Evolutionary conservation across 805 yeast genomes (phyloP), one percentile per base, ranked within the genome.

Genomic region (Crinitomyces ghanaensis): DNA sequence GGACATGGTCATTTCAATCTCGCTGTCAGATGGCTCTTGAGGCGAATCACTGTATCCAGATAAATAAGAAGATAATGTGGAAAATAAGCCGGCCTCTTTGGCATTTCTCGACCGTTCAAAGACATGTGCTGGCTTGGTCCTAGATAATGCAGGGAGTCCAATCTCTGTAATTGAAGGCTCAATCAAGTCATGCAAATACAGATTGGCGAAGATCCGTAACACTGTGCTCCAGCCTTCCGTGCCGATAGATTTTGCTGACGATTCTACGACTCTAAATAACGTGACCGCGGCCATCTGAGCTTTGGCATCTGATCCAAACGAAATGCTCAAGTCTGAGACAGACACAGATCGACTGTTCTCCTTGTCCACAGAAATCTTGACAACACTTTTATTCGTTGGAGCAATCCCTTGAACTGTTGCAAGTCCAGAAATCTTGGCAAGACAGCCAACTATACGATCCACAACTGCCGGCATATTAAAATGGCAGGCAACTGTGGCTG

Each of bases 21-120:
- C 96, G 49, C 83, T 94, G 36, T 82, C 93, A 2, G 93, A 72
- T 8, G 99, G 99, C 54, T 88, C 97, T 1, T 79, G 77, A 3
- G 81, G 74, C 34, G 83, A 93, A 48, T 85, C 96, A 1, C 78
- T 65, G 37, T 77, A 71, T 13, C 96, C 91, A 42, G 91, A 82
- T 56, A 91, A 68, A 49, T 85, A 88, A 0, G 95, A 83, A 1
- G 96, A 85, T 46, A 91, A 77, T 0, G 97, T 81, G 1, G 94
- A 81, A 35, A 91, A 70, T n/a, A 91, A 51, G 2, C 97, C 84
- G 7, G 66, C 41, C 21, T 77, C 93, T 46, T 74, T 80, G 23
- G 74, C 69, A 1, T 78, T 75, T 31, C 73, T 73, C 9, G 73
- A 51, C 41, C 57, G 60, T 46, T 72, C 73, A 26, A 83, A 70